Evolutionary conservation across 2,329 filamentous ascomycete species (phyloP).

Genomic region (Claviceps sp.): DNA sequence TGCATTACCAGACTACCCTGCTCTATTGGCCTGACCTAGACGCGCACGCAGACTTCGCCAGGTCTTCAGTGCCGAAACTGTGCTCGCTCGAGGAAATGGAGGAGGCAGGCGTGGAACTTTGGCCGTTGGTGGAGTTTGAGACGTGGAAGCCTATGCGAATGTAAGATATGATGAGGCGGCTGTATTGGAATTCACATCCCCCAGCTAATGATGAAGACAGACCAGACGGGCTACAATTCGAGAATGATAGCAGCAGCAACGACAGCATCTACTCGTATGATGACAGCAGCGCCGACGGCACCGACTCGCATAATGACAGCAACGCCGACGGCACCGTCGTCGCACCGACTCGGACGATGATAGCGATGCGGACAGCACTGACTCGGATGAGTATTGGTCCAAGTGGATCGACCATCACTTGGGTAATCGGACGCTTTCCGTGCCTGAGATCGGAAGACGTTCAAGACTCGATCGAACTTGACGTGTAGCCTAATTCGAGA

Average conservation of each 20-base stretch:
- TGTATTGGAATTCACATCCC: background rate
- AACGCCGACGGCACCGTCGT: too few species aligned
- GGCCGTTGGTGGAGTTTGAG: slow-evolving; percentile 16
- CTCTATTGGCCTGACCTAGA: too few species aligned
- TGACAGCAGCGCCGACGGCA: too few species aligned
- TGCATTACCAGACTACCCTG: too few species aligned
- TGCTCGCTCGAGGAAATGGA: too few species aligned
- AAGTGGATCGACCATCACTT: slow-evolving; percentile 23
- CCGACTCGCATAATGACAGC: background rate
- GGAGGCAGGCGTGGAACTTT: too few species aligned
- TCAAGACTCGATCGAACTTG: slow-evolving; percentile 1
- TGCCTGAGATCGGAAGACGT: slow-evolving; percentile 4
- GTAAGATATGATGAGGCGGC: slow-evolving; percentile 8
- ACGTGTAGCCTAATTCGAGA: background rate
- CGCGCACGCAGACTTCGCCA: too few species aligned
- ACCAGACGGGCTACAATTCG: too few species aligned
- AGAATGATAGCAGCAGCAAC: too few species aligned
- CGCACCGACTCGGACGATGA: background rate
- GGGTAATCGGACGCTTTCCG: background rate
- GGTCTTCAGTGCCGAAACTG: too few species aligned
- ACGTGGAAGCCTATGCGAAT: slow-evolving; percentile 7
- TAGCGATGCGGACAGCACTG: slow-evolving; percentile 5
- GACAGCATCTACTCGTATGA: too few species aligned
- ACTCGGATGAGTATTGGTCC: slow-evolving; percentile 23
- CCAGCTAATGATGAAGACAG: background rate